Conservation (phyloP, 2,329 filamentous ascomycete species). For the Phialophora chinensis region DNA sequence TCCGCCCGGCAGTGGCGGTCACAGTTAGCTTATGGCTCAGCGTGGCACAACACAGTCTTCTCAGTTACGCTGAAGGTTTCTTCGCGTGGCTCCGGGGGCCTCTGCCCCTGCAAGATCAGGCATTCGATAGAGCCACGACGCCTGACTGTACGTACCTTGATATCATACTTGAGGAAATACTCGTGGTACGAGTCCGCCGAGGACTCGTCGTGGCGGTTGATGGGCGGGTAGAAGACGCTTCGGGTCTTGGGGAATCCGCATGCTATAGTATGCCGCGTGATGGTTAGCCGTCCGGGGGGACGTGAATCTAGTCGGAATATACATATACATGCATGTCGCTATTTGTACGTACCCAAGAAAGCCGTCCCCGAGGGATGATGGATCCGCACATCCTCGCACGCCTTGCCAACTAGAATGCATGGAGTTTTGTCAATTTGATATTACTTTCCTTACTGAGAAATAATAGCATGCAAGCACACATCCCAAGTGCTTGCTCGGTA, state of each 20-base stretch:
- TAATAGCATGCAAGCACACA: no score
- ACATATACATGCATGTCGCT: background rate
- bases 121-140: no score
- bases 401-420: conserved; percentile 25
- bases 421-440: conserved; percentile 2
- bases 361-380: conserved; percentile 27
- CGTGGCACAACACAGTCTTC: background rate
- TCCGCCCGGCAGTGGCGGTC: background rate
- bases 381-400: conserved; percentile 33
- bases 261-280: conserved; percentile 6
- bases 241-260: conserved; percentile 32
- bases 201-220: conserved; percentile 22
- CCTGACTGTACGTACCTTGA: conserved; percentile 22
- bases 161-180: conserved; percentile 34
- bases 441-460: no score
- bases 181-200: conserved; percentile 27
- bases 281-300: background rate
- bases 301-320: background rate
- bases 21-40: conserved; percentile 1
- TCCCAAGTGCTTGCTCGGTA: no score
- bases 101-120: no score
- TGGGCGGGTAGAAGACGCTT: conserved; percentile 26
- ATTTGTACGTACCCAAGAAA: conserved; percentile 23
- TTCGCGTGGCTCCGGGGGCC: no score
- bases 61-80: no score